These are phyloP conservation scores for Coemansia sp. DNA, from an alignment of 371 early-diverging fungal genomes.

Conservation along the genomic window DNA sequence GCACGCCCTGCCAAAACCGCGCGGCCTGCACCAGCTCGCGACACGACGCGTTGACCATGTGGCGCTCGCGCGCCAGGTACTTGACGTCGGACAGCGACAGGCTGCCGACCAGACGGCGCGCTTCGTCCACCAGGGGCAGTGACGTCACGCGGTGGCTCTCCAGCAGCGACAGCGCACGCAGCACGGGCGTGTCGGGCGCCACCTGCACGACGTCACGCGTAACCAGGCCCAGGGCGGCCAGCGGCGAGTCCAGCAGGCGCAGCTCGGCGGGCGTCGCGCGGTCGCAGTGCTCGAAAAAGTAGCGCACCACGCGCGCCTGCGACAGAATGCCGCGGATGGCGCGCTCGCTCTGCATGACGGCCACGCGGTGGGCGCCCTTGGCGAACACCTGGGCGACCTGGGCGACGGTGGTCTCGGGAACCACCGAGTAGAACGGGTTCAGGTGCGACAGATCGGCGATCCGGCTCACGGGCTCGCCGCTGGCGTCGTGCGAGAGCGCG, in stretches of 20 bases:
- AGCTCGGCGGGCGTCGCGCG: background rate
- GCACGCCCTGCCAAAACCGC: constrained; percentile 49
- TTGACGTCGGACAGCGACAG: constrained; percentile 52
- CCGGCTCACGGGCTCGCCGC: constrained; percentile 52
- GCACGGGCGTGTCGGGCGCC: constrained; percentile 32
- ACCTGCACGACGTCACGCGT: constrained; percentile 37
- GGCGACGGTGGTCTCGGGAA: constrained; percentile 71
- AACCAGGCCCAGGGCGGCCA: constrained; percentile 38
- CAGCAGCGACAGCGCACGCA: constrained; percentile 47
- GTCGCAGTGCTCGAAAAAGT: constrained; percentile 58
- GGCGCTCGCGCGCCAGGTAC: constrained; percentile 40
- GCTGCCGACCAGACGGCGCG: constrained; percentile 35
- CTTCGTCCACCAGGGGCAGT: constrained; percentile 44
- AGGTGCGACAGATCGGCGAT: constrained; percentile 70
- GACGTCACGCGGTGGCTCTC: constrained; percentile 45
- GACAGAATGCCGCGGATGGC: constrained; percentile 72
- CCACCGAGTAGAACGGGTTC: constrained; percentile 81
- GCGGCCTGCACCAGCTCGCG: constrained; percentile 49
- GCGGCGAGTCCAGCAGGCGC: constrained; percentile 29
- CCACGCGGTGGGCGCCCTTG: constrained; percentile 76
- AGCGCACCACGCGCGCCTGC: constrained; percentile 70
- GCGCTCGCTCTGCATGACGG: constrained; percentile 59
- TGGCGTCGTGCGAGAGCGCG: background rate
- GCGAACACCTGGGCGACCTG: constrained; percentile 75
- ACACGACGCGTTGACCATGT: constrained; percentile 29